phyloP scores from a whole-genome alignment of 177 flowering plant species.

The Vitis hybrid region DNA sequence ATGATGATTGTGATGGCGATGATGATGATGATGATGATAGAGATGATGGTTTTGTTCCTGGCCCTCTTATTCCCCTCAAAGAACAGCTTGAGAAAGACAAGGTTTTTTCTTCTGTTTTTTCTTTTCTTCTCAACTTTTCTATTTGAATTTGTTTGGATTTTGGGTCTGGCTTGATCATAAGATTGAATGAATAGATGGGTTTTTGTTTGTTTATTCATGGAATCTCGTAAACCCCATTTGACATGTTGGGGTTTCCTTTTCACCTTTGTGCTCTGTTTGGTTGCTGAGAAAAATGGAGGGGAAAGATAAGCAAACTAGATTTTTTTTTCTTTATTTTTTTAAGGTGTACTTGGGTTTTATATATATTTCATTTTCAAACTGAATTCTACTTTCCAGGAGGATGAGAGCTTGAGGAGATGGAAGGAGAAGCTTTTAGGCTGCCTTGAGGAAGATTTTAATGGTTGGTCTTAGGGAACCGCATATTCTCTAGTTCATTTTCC shows the following conservation, averaged over 20 bases:
- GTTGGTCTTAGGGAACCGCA: constrained; percentile 13
- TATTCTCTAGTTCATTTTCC: no score
- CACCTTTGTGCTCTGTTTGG: not conserved
- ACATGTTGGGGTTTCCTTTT: no score
- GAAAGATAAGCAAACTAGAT: not conserved
- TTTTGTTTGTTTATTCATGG: not conserved
- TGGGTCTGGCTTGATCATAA: not conserved
- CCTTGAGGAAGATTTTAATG: constrained; percentile 46
- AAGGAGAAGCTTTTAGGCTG: constrained; percentile 70
- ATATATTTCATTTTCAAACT: no score
- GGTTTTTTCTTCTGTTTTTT: constrained; percentile 26
- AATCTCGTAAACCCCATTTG: no score
- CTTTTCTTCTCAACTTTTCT: not conserved
- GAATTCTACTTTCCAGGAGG: constrained; percentile 40
- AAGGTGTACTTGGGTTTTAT: not conserved
- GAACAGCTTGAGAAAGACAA: constrained; percentile 70
- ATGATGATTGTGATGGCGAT: constrained; percentile 15
- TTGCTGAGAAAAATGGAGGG: not conserved
- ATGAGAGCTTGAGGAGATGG: constrained; percentile 81
- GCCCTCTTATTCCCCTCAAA: constrained; percentile 58
- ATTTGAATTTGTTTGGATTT: not conserved
- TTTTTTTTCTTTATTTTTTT: not conserved
- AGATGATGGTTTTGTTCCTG: constrained; percentile 45
- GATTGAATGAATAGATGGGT: not conserved
- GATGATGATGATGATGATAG: constrained; percentile 26